A percentile compares a stretch with the other conserved stretches of the same genome.
phyloP scores from a whole-genome alignment of 768 basidiomycete species.

The Kwoniella botswanensis region DNA sequence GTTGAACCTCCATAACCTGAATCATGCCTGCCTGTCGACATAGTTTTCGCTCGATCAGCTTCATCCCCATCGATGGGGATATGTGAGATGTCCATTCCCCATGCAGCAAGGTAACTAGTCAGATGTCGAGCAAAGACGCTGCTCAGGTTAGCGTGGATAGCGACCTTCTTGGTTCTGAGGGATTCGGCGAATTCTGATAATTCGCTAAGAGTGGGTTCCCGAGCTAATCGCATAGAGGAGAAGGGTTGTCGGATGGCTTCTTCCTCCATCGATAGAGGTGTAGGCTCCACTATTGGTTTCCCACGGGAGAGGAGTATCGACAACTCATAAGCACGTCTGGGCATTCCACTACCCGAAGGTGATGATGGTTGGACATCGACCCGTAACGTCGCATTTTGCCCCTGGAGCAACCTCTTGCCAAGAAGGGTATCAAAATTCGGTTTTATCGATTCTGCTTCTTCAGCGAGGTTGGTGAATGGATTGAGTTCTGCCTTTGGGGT shows the following conservation, averaged over 20 bases:
- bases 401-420: conserved; percentile 45
- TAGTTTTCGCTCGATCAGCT: conserved; percentile 12
- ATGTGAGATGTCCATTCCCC: conserved; percentile 94
- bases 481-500: conserved; percentile 47
- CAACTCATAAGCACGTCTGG: conserved; percentile 68
- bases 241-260: conserved; percentile 62
- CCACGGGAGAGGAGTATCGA: conserved; percentile 65
- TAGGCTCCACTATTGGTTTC: conserved; percentile 64
- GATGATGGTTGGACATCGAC: conserved; percentile 58
- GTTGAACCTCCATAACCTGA: conserved; percentile 29
- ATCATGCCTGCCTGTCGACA: conserved; percentile 21
- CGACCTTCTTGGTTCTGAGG: conserved; percentile 79
- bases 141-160: conserved; percentile 80
- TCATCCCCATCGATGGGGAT: conserved; percentile 59
- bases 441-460: conserved; percentile 32
- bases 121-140: conserved; percentile 90
- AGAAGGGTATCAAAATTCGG: conserved; percentile 52
- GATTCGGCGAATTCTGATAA: conserved; percentile 78
- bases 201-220: conserved; percentile 80
- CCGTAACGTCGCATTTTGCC: conserved; percentile 50
- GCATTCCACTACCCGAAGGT: conserved; percentile 40
- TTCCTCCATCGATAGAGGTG: conserved; percentile 61
- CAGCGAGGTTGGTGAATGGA: conserved; percentile 38
- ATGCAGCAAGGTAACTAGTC: conserved; percentile 87
- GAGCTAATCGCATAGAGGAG: conserved; percentile 63